These are phyloP conservation scores for Xerocomus brunneocitrinus DNA, from an alignment of 768 basidiomycete species.

Conservation along the genomic window DNA sequence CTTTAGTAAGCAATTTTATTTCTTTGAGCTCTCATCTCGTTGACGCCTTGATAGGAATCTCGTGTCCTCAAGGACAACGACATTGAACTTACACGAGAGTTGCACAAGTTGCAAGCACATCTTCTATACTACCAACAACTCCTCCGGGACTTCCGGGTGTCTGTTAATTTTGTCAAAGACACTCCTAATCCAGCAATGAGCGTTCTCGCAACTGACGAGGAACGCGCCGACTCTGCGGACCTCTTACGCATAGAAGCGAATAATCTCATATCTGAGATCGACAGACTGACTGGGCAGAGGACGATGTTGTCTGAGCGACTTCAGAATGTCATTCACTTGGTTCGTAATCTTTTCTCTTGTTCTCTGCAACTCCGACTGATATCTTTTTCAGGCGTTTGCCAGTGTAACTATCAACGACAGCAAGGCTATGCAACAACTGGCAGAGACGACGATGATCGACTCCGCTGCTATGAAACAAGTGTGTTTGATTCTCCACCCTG, in stretches of 20 bases:
- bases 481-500: background rate
- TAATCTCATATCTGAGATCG: slow-evolving; percentile 47
- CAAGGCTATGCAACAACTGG: slow-evolving; percentile 46
- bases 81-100: slow-evolving; percentile 45
- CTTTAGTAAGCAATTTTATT: slow-evolving; percentile 35
- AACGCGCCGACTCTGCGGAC: slow-evolving; percentile 21
- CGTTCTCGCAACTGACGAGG: slow-evolving; percentile 8
- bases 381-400: slow-evolving; percentile 46
- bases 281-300: slow-evolving; percentile 37
- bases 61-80: slow-evolving; percentile 39
- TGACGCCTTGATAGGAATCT: slow-evolving; percentile 37
- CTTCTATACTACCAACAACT: slow-evolving; percentile 53
- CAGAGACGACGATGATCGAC: slow-evolving; percentile 39
- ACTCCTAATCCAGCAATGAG: slow-evolving; percentile 49
- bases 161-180: slow-evolving; percentile 43
- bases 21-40: too few species aligned
- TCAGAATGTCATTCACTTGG: slow-evolving; percentile 33
- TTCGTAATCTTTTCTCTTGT: slow-evolving; percentile 8
- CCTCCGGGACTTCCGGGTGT: slow-evolving; percentile 48
- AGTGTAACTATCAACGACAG: slow-evolving; percentile 54
- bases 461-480: slow-evolving; percentile 39
- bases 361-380: background rate
- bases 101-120: slow-evolving; percentile 57
- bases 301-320: slow-evolving; percentile 31
- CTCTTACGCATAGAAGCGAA: slow-evolving; percentile 47